phyloP scores from a whole-genome alignment of 2,329 filamentous ascomycete species.

The Pseudogymnoascus sp. region DNA sequence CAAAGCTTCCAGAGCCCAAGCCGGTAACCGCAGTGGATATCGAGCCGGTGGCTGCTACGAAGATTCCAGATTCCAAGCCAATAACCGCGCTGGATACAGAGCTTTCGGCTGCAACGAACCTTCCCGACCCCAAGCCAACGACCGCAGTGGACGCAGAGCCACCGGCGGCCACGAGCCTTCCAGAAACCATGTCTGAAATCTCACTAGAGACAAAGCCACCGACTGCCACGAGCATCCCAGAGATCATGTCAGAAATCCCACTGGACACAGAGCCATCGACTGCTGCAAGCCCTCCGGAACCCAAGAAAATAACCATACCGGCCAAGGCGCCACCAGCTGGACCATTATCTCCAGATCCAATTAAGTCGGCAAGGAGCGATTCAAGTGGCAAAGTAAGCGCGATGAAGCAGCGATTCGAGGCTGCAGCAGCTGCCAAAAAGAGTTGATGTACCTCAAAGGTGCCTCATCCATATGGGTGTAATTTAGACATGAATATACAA shows the following conservation, averaged over 20 bases:
- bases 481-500: background rate
- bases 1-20: background rate
- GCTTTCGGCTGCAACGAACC: background rate
- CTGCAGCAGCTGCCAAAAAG: background rate
- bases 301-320: background rate
- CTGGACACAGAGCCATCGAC: background rate
- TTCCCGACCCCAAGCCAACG: background rate
- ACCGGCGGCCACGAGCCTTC: background rate
- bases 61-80: background rate
- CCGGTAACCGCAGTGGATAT: background rate
- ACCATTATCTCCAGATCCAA: background rate
- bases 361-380: background rate
- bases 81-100: background rate
- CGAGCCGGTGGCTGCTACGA: background rate
- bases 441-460: background rate
- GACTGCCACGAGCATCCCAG: background rate
- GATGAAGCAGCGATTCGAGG: slow-evolving; percentile 3
- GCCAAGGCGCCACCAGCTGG: background rate
- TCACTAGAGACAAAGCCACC: background rate
- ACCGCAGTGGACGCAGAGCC: background rate
- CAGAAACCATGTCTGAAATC: background rate
- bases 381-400: slow-evolving; percentile 1
- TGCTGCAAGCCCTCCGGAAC: background rate
- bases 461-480: background rate
- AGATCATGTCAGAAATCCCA: background rate